Conservation (phyloP, 768 basidiomycete genomes). For the Pulveroboletus sp. region DNA sequence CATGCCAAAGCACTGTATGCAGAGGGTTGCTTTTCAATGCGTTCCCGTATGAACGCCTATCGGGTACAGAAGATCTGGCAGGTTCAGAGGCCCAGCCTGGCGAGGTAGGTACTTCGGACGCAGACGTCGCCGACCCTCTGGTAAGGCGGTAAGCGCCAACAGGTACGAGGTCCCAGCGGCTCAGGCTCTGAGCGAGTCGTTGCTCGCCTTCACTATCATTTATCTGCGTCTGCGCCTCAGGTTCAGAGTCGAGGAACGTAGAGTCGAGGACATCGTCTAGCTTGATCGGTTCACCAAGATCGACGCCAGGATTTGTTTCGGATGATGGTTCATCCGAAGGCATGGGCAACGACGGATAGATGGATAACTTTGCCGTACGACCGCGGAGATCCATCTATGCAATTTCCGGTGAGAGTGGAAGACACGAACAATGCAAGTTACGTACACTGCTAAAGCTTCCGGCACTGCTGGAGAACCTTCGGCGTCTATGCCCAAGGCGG, state of each 20-base stretch:
- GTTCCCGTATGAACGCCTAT: slow-evolving; percentile 30
- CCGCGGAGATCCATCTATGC: slow-evolving; percentile 30
- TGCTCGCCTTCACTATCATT: slow-evolving; percentile 37
- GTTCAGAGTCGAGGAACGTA: slow-evolving; percentile 63
- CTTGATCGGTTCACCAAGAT: slow-evolving; percentile 47
- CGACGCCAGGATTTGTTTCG: slow-evolving; percentile 34
- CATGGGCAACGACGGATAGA: slow-evolving; percentile 30
- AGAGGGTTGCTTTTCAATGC: slow-evolving; percentile 55
- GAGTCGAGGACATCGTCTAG: slow-evolving; percentile 77
- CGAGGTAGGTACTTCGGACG: slow-evolving; percentile 27
- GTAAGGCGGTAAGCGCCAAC: slow-evolving; percentile 71
- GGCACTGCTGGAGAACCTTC: slow-evolving; percentile 28
- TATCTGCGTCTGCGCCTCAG: slow-evolving; percentile 31
- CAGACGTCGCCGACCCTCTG: slow-evolving; percentile 31
- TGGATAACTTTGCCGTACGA: slow-evolving; percentile 33
- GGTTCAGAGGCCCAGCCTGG: slow-evolving; percentile 31
- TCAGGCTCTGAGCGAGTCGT: slow-evolving; percentile 46
- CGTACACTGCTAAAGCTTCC: slow-evolving; percentile 38
- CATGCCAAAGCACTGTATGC: slow-evolving; percentile 52
- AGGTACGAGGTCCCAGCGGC: slow-evolving; percentile 71
- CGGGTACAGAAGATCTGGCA: slow-evolving; percentile 12
- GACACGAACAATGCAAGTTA: slow-evolving; percentile 9
- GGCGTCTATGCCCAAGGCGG: slow-evolving; percentile 22
- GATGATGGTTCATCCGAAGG: slow-evolving; percentile 36
- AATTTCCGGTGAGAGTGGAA: slow-evolving; percentile 5